phyloP scores from a whole-genome alignment of 371 early-diverging fungal genomes.

The Mucor saturninus region DNA sequence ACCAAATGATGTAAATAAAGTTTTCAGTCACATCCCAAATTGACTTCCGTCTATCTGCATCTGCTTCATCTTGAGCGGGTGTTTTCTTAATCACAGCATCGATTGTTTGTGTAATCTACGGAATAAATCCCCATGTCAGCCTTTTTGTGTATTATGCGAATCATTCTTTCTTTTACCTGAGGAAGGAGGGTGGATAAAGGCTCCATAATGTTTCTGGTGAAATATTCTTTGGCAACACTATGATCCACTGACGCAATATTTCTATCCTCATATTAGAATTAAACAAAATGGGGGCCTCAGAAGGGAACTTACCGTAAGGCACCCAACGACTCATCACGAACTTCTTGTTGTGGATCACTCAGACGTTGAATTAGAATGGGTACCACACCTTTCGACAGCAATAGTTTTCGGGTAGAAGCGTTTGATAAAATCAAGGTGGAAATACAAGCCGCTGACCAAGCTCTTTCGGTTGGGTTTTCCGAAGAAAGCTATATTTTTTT shows the following conservation, averaged over 20 bases:
- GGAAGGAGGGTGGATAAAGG: conserved; percentile 55
- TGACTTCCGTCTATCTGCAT: conserved; percentile 61
- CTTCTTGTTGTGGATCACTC: conserved; percentile 72
- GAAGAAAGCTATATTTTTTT: conserved; percentile 55
- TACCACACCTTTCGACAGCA: conserved; percentile 75
- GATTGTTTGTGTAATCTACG: conserved; percentile 46
- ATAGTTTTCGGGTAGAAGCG: conserved; percentile 63
- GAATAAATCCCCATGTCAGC: neutral
- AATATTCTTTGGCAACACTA: conserved; percentile 69
- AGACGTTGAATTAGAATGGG: conserved; percentile 69
- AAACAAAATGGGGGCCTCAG: neutral
- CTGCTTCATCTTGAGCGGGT: conserved; percentile 51
- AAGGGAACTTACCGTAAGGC: conserved; percentile 58
- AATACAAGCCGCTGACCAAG: conserved; percentile 89
- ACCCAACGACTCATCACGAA: conserved; percentile 80
- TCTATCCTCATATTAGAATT: conserved; percentile 30
- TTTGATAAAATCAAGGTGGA: conserved; percentile 76
- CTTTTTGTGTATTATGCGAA: neutral
- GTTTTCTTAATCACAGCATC: conserved; percentile 53
- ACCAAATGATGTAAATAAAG: conserved; percentile 72
- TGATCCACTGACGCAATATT: conserved; percentile 68
- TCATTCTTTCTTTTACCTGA: conserved; percentile 25
- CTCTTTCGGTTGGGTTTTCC: conserved; percentile 74
- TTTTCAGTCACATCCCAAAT: conserved; percentile 79
- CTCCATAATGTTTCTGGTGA: conserved; percentile 66